phyloP scores from a whole-genome alignment of 768 basidiomycete species.

The Boletus patriciae region DNA sequence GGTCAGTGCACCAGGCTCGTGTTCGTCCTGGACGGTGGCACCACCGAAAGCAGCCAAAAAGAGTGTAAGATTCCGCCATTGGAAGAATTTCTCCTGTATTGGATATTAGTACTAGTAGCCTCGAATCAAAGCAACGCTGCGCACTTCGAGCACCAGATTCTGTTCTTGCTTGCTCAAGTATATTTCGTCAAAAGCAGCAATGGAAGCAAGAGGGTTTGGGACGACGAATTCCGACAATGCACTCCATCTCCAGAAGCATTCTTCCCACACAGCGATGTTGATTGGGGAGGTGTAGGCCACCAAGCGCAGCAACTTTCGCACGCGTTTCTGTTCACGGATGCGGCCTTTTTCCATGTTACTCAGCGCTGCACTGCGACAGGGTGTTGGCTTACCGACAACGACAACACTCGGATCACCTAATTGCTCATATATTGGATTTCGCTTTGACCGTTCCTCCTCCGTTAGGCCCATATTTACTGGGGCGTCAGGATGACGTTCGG shows the following conservation, averaged over 20 bases:
- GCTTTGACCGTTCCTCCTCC: conserved; percentile 64
- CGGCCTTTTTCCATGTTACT: conserved; percentile 51
- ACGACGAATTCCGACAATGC: conserved; percentile 59
- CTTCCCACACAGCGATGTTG: conserved; percentile 81
- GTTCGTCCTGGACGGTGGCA: conserved; percentile 54
- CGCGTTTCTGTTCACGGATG: conserved; percentile 75
- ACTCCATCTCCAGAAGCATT: conserved; percentile 77
- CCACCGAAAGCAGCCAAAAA: conserved; percentile 77
- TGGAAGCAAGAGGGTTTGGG: conserved; percentile 36
- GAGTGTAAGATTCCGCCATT: conserved; percentile 85
- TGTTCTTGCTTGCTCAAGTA: conserved; percentile 39
- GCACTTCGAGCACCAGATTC: conserved; percentile 40
- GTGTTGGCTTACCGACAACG: conserved; percentile 58
- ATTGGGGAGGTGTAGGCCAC: conserved; percentile 62
- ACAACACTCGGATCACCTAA: conserved; percentile 73
- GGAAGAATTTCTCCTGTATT: conserved; percentile 64
- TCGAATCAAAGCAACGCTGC: not conserved
- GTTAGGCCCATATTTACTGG: conserved; percentile 50
- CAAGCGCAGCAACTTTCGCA: conserved; percentile 66
- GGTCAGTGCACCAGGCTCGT: conserved; percentile 50
- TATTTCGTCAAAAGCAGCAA: conserved; percentile 36
- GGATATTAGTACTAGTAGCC: conserved; percentile 4
- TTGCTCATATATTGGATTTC: conserved; percentile 75
- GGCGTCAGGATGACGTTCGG: conserved; percentile 61
- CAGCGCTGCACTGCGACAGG: not conserved